A percentile compares a stretch with the other conserved stretches of the same genome.
Conservation (phyloP, 352 stramenopile genomes). For the Globisporangium nodosum region DNA sequence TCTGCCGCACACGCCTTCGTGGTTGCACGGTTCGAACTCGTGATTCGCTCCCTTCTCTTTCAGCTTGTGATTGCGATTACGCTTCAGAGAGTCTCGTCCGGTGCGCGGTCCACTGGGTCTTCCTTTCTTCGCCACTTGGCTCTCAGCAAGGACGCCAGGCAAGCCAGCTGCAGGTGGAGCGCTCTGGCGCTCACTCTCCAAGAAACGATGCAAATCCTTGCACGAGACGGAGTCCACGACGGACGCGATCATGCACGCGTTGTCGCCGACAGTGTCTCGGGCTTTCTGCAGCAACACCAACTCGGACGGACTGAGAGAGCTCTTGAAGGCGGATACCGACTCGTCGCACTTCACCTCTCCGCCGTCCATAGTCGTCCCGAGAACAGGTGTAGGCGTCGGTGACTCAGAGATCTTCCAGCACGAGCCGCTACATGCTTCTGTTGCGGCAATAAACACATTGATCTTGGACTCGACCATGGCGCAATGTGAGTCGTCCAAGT, state of each 20-base stretch:
- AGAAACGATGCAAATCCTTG: slow-evolving; percentile 42
- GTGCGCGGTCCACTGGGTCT: not conserved
- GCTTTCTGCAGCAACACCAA: slow-evolving; percentile 54
- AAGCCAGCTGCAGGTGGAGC: not conserved
- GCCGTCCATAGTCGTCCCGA: not conserved
- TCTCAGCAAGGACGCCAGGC: not conserved
- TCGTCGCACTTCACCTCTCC: not conserved
- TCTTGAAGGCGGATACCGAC: not conserved
- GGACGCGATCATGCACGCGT: slow-evolving; percentile 57
- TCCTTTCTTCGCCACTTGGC: slow-evolving; percentile 3
- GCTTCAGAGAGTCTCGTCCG: not conserved
- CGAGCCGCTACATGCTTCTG: slow-evolving; percentile 26
- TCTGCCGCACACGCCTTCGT: slow-evolving; percentile 52
- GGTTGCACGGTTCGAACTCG: slow-evolving; percentile 77
- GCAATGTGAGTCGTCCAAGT: slow-evolving; percentile 57
- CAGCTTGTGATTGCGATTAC: slow-evolving; percentile 41
- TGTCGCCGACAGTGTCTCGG: slow-evolving; percentile 46
- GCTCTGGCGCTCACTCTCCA: slow-evolving; percentile 36
- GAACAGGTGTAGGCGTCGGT: not conserved
- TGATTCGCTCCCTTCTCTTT: slow-evolving; percentile 60
- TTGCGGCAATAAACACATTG: slow-evolving; percentile 27
- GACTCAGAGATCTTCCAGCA: slow-evolving; percentile 30
- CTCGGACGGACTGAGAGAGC: slow-evolving; percentile 29
- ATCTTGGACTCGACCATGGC: slow-evolving; percentile 34
- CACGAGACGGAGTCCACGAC: slow-evolving; percentile 56